Conservation (phyloP, 2,329 filamentous ascomycete species). For the Hymenoscyphus scutula region DNA sequence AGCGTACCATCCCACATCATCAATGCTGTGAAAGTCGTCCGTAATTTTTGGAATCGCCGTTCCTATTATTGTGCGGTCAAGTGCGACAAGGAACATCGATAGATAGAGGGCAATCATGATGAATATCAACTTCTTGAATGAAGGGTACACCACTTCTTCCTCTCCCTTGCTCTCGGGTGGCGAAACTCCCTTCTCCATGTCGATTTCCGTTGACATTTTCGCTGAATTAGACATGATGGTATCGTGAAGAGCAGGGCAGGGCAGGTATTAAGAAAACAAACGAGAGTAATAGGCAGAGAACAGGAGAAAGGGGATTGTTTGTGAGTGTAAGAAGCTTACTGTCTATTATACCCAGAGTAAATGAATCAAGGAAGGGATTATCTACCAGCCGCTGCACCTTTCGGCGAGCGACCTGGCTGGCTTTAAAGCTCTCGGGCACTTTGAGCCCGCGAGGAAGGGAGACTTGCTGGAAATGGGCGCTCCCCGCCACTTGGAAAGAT, state of each 20-base stretch:
- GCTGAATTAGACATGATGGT: neutral
- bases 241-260: neutral
- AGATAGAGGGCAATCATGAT: constrained; percentile 47
- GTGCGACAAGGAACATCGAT: constrained; percentile 43
- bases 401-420: neutral
- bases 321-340: neutral
- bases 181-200: neutral
- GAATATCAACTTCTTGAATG: constrained; percentile 32
- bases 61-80: constrained; percentile 39
- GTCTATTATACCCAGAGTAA: neutral
- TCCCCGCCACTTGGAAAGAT: too few relatives aligned
- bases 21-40: constrained; percentile 40
- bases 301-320: neutral
- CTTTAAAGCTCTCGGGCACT: neutral
- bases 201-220: constrained; percentile 5
- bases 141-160: constrained; percentile 24
- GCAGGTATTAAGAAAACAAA: neutral
- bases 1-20: constrained; percentile 47
- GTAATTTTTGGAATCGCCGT: constrained; percentile 41
- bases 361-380: neutral
- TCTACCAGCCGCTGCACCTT: neutral
- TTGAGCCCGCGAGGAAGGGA: neutral
- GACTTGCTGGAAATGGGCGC: too few relatives aligned
- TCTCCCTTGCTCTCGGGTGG: neutral
- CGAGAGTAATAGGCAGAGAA: neutral